phyloP scores from a whole-genome alignment of 1,139 yeast genomes.

The Debaryomyces udenii region DNA sequence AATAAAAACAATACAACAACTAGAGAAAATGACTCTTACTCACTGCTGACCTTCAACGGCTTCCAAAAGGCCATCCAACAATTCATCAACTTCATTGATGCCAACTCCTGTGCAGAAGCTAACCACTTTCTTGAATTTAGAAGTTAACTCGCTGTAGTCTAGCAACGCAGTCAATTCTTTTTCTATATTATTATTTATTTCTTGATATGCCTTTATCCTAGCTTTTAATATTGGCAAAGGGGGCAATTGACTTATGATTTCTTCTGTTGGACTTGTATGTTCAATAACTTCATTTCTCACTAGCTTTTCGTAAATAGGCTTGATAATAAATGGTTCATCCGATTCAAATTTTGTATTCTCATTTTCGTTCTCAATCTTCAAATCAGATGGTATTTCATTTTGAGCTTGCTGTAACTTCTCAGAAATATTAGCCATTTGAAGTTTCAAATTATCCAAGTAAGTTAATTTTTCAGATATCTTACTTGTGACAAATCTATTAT shows the following conservation, averaged over 20 bases:
- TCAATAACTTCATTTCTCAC: constrained; percentile 34
- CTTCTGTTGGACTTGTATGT: constrained; percentile 28
- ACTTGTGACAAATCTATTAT: constrained; percentile 42
- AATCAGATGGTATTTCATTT: constrained; percentile 25
- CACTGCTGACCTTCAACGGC: constrained; percentile 73
- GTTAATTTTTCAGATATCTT: constrained; percentile 43
- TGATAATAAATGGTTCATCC: constrained; percentile 80
- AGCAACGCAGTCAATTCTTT: constrained; percentile 56
- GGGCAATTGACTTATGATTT: constrained; percentile 48
- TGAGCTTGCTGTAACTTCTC: constrained; percentile 37
- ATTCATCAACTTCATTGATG: constrained; percentile 70
- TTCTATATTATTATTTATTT: constrained; percentile 36
- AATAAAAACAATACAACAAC: constrained; percentile 5
- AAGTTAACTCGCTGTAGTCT: constrained; percentile 66
- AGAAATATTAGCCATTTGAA: constrained; percentile 47
- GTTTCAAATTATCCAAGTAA: constrained; percentile 44
- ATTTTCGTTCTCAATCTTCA: constrained; percentile 18
- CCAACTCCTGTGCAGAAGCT: constrained; percentile 89
- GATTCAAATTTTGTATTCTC: constrained; percentile 57
- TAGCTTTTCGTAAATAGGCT: constrained; percentile 56
- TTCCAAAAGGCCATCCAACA: constrained; percentile 81
- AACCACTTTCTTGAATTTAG: constrained; percentile 85
- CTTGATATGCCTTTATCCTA: constrained; percentile 73
- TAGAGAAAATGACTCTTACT: constrained; percentile 6
- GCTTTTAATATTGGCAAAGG: constrained; percentile 69